These are phyloP conservation scores for Grifola frondosa DNA, from an alignment of 1,284 basidiomycete genomes.

Conservation along the genomic window DNA sequence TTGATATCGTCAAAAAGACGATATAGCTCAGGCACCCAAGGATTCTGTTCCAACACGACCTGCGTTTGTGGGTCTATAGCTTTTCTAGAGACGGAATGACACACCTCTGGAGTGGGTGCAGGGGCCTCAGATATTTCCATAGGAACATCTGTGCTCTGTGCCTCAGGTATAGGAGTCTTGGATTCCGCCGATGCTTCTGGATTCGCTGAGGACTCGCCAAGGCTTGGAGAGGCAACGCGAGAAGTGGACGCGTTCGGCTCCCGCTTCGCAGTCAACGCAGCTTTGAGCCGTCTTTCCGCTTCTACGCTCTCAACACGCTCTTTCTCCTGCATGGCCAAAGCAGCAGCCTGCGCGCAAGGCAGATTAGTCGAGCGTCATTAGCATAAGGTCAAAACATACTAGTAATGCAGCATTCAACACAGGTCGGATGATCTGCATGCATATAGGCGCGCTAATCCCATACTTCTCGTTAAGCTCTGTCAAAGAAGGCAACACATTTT, in stretches of 20 bases:
- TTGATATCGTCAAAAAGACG: slow-evolving; percentile 70
- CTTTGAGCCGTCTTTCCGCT: slow-evolving; percentile 73
- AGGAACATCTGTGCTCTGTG: slow-evolving; percentile 39
- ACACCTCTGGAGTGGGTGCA: slow-evolving; percentile 15
- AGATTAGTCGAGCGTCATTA: too few relatives aligned
- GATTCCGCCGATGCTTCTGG: slow-evolving; percentile 35
- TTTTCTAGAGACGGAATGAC: not conserved
- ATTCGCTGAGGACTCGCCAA: slow-evolving; percentile 34
- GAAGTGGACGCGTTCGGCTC: slow-evolving; percentile 58
- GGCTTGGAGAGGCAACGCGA: slow-evolving; percentile 58
- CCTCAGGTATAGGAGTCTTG: slow-evolving; percentile 35
- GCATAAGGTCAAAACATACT: slow-evolving; percentile 45
- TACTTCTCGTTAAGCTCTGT: slow-evolving; percentile 71
- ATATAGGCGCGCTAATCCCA: slow-evolving; percentile 78
- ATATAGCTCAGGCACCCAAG: slow-evolving; percentile 74
- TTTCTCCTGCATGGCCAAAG: slow-evolving; percentile 60
- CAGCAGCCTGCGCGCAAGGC: slow-evolving; percentile 43
- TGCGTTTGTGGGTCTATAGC: slow-evolving; percentile 1
- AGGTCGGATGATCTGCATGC: slow-evolving; percentile 90
- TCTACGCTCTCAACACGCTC: slow-evolving; percentile 68
- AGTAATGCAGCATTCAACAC: slow-evolving; percentile 67
- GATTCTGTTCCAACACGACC: slow-evolving; percentile 43
- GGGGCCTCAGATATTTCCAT: slow-evolving; percentile 42
- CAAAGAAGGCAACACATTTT: slow-evolving; percentile 69
- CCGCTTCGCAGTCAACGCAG: slow-evolving; percentile 71